Conservation (phyloP, 805 yeast genomes). For the Yarrowia sp. region DNA sequence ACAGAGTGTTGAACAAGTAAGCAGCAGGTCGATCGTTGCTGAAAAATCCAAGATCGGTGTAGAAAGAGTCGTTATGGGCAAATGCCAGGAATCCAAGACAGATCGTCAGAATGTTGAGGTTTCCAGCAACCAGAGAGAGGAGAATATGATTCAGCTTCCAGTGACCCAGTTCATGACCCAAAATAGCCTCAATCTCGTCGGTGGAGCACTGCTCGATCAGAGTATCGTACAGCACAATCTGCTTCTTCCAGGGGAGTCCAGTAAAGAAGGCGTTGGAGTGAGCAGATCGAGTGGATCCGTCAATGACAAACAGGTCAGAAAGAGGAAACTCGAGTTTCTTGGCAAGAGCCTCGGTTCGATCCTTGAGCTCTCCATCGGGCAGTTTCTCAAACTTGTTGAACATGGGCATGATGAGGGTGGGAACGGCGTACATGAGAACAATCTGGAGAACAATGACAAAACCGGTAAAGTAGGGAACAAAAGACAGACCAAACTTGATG, state of each 20-base stretch:
- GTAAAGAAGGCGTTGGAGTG: slow-evolving; percentile 96
- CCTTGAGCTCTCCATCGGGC: slow-evolving; percentile 83
- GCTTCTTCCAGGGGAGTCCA: slow-evolving; percentile 96
- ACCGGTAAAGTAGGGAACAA: slow-evolving; percentile 74
- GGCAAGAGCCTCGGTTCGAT: slow-evolving; percentile 79
- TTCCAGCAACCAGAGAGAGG: slow-evolving; percentile 65
- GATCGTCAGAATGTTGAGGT: slow-evolving; percentile 59
- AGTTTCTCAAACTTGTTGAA: slow-evolving; percentile 90
- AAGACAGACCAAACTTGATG: slow-evolving; percentile 72
- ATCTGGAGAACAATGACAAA: slow-evolving; percentile 72
- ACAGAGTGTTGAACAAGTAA: slow-evolving; percentile 66
- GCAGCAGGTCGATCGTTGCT: slow-evolving; percentile 50
- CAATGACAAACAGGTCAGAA: slow-evolving; percentile 80
- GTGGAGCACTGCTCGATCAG: slow-evolving; percentile 74
- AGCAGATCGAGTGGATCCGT: slow-evolving; percentile 94
- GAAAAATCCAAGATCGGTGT: slow-evolving; percentile 72
- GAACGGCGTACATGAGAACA: slow-evolving; percentile 69
- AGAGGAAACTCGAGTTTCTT: slow-evolving; percentile 77
- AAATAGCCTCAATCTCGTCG: slow-evolving; percentile 84
- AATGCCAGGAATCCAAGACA: slow-evolving; percentile 78
- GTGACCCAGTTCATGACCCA: slow-evolving; percentile 99
- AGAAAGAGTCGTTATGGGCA: slow-evolving; percentile 74
- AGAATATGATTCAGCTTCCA: slow-evolving; percentile 90
- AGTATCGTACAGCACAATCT: slow-evolving; percentile 91
- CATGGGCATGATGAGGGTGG: slow-evolving; percentile 84